Percentiles rank a stretch among this genome's conserved stretches.
phyloP scores from a whole-genome alignment of 1,139 yeast species.

The Geotrichum candidum region DNA sequence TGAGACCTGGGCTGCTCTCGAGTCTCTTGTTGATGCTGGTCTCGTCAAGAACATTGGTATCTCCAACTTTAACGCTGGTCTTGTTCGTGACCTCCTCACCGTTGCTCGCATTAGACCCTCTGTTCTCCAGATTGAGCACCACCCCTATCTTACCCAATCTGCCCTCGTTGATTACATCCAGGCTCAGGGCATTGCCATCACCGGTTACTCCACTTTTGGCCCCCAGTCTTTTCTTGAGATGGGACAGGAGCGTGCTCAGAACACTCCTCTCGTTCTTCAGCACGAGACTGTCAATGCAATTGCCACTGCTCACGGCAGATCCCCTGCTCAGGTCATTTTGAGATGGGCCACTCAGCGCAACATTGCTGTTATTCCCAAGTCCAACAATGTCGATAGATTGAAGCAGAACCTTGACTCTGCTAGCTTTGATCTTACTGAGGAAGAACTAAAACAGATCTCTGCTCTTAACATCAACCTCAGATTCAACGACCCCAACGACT shows the following conservation, averaged over 20 bases:
- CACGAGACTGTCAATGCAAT: conserved; percentile 45
- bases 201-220: conserved; percentile 71
- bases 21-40: conserved; percentile 56
- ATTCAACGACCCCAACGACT: conserved; percentile 80
- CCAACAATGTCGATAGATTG: conserved; percentile 52
- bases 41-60: conserved; percentile 71
- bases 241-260: conserved; percentile 45
- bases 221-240: conserved; percentile 58
- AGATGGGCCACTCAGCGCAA: conserved; percentile 71
- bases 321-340: conserved; percentile 58
- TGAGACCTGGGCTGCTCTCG: conserved; percentile 76
- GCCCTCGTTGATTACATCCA: conserved; percentile 60
- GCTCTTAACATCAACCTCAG: conserved; percentile 62
- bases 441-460: conserved; percentile 41
- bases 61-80: conserved; percentile 75
- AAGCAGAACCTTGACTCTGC: conserved; percentile 51
- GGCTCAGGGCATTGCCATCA: conserved; percentile 57
- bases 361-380: conserved; percentile 66
- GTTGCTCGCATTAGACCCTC: conserved; percentile 71
- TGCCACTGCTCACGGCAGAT: conserved; percentile 48
- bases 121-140: conserved; percentile 84
- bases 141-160: conserved; percentile 81
- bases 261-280: conserved; percentile 50
- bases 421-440: conserved; percentile 49
- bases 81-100: conserved; percentile 67